phyloP scores from a whole-genome alignment of 1,139 yeast species.

The Diutina neorugosa region DNA sequence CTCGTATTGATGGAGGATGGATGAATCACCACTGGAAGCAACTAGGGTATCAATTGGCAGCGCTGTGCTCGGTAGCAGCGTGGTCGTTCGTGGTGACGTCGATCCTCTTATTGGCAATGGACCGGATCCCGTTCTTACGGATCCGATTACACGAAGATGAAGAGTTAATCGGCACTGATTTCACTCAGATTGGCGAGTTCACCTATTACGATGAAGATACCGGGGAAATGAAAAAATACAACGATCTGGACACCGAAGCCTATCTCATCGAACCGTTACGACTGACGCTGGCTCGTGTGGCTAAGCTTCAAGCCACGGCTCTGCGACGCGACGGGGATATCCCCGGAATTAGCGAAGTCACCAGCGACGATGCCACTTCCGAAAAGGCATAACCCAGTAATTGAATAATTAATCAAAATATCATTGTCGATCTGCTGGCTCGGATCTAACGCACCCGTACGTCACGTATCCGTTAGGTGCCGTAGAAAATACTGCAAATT shows the following conservation, averaged over 20 bases:
- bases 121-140: slow-evolving; percentile 72
- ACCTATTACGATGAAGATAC: slow-evolving; percentile 50
- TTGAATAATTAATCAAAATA: too few relatives aligned
- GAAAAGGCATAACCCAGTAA: neutral
- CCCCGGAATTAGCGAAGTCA: neutral
- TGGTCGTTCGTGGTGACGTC: slow-evolving; percentile 79
- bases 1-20: slow-evolving; percentile 75
- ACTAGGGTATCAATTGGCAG: slow-evolving; percentile 91
- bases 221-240: slow-evolving; percentile 1
- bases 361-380: neutral
- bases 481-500: too few relatives aligned
- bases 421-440: too few relatives aligned
- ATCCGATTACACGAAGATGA: slow-evolving; percentile 82
- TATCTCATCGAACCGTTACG: slow-evolving; percentile 71
- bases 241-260: slow-evolving; percentile 20
- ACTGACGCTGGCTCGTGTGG: slow-evolving; percentile 35
- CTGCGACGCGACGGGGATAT: neutral
- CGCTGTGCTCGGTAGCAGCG: slow-evolving; percentile 55
- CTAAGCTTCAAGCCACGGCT: slow-evolving; percentile 19
- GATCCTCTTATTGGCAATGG: slow-evolving; percentile 57
- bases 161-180: slow-evolving; percentile 81
- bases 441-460: neutral
- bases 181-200: slow-evolving; percentile 79
- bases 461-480: neutral
- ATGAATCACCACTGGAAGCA: slow-evolving; percentile 80